phyloP scores from a whole-genome alignment of 2,329 filamentous ascomycete species.

The Phaeosphaeriaceae sp. region DNA sequence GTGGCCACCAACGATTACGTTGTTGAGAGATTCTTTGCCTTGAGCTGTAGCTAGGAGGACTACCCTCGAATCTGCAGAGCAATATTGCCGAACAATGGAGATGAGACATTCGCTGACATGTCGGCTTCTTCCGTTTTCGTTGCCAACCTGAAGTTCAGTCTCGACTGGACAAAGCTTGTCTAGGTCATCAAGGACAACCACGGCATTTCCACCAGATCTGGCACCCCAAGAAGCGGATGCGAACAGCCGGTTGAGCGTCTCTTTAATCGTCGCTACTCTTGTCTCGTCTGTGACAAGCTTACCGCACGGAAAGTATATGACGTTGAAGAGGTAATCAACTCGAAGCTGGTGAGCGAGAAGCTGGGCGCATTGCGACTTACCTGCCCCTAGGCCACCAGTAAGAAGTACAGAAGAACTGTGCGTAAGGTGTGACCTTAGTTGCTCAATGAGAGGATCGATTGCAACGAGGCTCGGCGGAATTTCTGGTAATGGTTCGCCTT shows the following conservation, averaged over 20 bases:
- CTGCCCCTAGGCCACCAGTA: conserved; percentile 86
- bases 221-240: conserved; percentile 92
- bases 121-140: conserved; percentile 89
- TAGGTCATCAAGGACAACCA: conserved; percentile 90
- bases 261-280: conserved; percentile 86
- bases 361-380: conserved; percentile 83
- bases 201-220: conserved; percentile 77
- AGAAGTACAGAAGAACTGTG: conserved; percentile 89
- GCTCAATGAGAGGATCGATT: conserved; percentile 76
- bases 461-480: conserved; percentile 73
- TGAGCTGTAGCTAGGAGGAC: conserved; percentile 90
- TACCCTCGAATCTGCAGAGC: conserved; percentile 77
- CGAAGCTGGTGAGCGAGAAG: conserved; percentile 76
- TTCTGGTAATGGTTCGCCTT: conserved; percentile 61
- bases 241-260: conserved; percentile 82
- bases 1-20: conserved; percentile 87
- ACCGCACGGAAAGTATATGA: conserved; percentile 84
- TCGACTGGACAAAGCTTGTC: conserved; percentile 93
- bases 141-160: conserved; percentile 91
- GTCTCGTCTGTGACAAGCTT: conserved; percentile 91
- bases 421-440: conserved; percentile 76
- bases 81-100: conserved; percentile 83
- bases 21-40: conserved; percentile 90
- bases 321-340: conserved; percentile 76
- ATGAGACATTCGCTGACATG: conserved; percentile 91